Percentiles rank a stretch among this genome's conserved stretches.
phyloP scores from a whole-genome alignment of 2,329 filamentous ascomycete genomes.

The Microsporum ferrugineum region DNA sequence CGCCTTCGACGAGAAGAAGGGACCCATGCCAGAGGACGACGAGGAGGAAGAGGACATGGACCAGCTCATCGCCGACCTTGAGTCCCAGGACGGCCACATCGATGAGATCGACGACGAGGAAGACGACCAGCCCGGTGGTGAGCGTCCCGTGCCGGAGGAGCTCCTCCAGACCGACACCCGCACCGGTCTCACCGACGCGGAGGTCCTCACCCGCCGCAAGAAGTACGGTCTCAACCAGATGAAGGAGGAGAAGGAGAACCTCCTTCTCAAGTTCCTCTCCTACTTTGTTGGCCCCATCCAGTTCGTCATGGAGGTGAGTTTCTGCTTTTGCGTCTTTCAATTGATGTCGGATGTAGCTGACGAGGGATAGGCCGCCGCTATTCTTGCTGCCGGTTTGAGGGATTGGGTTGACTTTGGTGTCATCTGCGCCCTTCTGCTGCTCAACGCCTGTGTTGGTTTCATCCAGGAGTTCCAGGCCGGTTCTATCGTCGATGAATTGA shows the following conservation, averaged over 20 bases:
- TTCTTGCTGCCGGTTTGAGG: slow-evolving; percentile 70
- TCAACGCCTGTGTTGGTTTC: slow-evolving; percentile 79
- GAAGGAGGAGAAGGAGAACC: slow-evolving; percentile 81
- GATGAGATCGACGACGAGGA: slow-evolving; percentile 53
- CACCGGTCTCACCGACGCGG: slow-evolving; percentile 58
- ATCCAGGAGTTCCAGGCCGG: slow-evolving; percentile 82
- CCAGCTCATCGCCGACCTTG: slow-evolving; percentile 74
- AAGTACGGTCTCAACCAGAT: slow-evolving; percentile 79
- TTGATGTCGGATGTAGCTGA: neutral
- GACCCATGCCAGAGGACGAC: slow-evolving; percentile 42
- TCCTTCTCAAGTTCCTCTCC: slow-evolving; percentile 66
- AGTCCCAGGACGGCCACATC: slow-evolving; percentile 64
- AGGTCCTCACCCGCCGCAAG: slow-evolving; percentile 53
- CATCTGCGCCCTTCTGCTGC: slow-evolving; percentile 68
- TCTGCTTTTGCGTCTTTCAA: slow-evolving; percentile 10
- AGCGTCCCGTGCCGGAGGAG: slow-evolving; percentile 56
- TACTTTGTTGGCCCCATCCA: slow-evolving; percentile 86
- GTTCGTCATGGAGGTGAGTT: slow-evolving; percentile 78
- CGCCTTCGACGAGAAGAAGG: slow-evolving; percentile 15
- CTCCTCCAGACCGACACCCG: slow-evolving; percentile 65
- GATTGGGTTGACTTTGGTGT: slow-evolving; percentile 93
- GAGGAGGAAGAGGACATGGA: slow-evolving; percentile 78
- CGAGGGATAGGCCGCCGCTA: slow-evolving; percentile 51
- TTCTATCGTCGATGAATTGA: slow-evolving; percentile 80
- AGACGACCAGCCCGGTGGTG: slow-evolving; percentile 41